Base-by-base conservation (phyloP, 2,329 filamentous ascomycete genomes). In the Cadophora malorum region DNA sequence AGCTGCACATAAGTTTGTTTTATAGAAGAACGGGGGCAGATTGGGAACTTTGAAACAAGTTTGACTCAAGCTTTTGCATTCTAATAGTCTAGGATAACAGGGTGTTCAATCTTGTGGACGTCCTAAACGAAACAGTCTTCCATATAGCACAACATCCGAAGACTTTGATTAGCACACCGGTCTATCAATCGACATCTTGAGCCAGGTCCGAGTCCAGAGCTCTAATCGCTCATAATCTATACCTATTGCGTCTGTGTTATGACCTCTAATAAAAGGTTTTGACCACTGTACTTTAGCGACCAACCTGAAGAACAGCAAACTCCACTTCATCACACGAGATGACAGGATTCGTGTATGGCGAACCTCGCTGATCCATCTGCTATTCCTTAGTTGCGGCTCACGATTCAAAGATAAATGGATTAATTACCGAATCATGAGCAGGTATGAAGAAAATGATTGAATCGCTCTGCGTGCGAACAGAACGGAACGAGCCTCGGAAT, bases 401-500 rank as follows among this genome's bases (percentile, higher is more conserved):
- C 3, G 25, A 5, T 25, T 21, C 3, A 23, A 31, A 12, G n/a
- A 49, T 8, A 21, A 23, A 1, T 25, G 31, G 9, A 19, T 16
- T 1, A 55, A 4, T 3, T 21, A 65, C 55, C 19, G 63, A 59
- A 60, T 50, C 63, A 38, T 58, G 25, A n/a, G 35, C 52, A 14
- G 41, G 52, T 25, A 60, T 45, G 8, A 38, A 33, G 25, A 28
- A 59, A 7, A 28, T 28, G 16, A n/a, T 38, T 16, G 61, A 21
- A 35, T 19, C 38, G n/a, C 33, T 60, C 45, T 66, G 60, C 33
- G 41, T 31, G 14, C 47, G 49, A 19, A 55, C 19, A 1, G 49
- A 23, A 12, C 41, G 41, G 2, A 66, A 64, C 58, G 49, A 21
- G 3, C 66, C 65, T 33, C 52, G 25, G 67, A 52, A 75, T 73